Evolutionary conservation across 345 rosid species (phyloP), one percentile per base, ranked within the genome.

Genomic region (Eucalyptus albens): DNA sequence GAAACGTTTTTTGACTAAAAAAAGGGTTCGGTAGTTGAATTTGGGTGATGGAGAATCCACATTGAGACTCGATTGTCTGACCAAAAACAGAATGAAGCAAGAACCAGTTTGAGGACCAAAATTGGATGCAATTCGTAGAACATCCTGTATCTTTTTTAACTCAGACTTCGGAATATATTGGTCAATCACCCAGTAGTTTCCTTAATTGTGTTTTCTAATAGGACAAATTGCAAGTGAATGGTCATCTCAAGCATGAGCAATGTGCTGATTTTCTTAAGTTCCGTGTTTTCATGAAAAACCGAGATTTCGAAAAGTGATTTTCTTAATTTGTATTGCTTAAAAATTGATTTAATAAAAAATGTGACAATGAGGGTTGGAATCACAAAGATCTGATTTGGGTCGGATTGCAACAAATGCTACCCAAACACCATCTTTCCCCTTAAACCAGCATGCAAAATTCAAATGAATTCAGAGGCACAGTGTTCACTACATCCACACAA

Each of bases 401-500:
- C 42, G 13, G 83, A 72, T 37, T 77, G 3, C 27, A 37, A 77
- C 83, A 77, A 77, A 69, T 69, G 82, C 82, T 69, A 17, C 42
- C 82, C 82, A 33, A 69, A 72, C 82, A 72, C 44, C 24, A 9
- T 33, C 11, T 69, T 33, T 31, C 13, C 7, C 44, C 2, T 3
- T 17, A 33, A 6, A 72, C 45, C 82, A 72, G 45, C 44, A 72
- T 37, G 83, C 45, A 72, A 19, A 37, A 72, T 77, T 40, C 83
- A 77, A 77, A 77, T 22, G 47, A 37, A 77, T 77, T 21, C 83
- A 40, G 29, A 21, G 29, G 47, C 83, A 40, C 15, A 40, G 24
- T 40, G 47, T 40, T 40, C 83, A 77, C 27, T 40, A 0, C 13
- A 3, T 77, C 47, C 0, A 37, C 83, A 33, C 45, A 37, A 72